Evolutionary conservation across 2,329 filamentous ascomycete genomes (phyloP).

Genomic region (Colletotrichum musae): DNA sequence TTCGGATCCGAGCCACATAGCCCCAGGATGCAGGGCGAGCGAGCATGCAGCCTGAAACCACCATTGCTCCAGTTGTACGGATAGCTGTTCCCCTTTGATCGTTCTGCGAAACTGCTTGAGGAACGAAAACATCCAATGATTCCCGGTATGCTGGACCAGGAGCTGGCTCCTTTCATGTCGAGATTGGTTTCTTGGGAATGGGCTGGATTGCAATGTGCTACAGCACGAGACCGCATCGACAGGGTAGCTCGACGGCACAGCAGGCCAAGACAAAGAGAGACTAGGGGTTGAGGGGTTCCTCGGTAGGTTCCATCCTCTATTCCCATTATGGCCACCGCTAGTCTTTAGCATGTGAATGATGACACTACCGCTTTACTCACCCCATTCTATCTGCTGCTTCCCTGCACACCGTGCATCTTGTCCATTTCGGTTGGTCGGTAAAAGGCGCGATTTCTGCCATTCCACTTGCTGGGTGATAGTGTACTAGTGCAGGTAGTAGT

Average conservation of each 20-base stretch:
- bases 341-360: conserved; percentile 39
- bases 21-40: conserved; percentile 32
- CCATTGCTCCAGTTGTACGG: conserved; percentile 41
- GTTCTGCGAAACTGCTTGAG: conserved; percentile 7
- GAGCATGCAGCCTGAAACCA: conserved; percentile 40
- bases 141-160: conserved; percentile 6
- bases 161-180: conserved; percentile 20
- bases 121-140: conserved; percentile 11
- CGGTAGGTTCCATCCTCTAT: conserved; percentile 27
- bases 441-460: conserved; percentile 24
- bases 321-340: conserved; percentile 31
- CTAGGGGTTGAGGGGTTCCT: conserved; percentile 27
- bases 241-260: conserved; percentile 17
- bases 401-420: conserved; percentile 23
- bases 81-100: conserved; percentile 19
- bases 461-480: conserved; percentile 22
- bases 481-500: too few species aligned
- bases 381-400: conserved; percentile 6
- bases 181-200: conserved; percentile 14
- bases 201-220: conserved; percentile 18
- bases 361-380: conserved; percentile 21
- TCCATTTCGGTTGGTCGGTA: conserved; percentile 31
- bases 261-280: conserved; percentile 16
- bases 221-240: conserved; percentile 18
- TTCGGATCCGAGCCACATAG: conserved; percentile 41